Base-by-base conservation (phyloP, 768 basidiomycete genomes). In the Pholiota microspora region DNA sequence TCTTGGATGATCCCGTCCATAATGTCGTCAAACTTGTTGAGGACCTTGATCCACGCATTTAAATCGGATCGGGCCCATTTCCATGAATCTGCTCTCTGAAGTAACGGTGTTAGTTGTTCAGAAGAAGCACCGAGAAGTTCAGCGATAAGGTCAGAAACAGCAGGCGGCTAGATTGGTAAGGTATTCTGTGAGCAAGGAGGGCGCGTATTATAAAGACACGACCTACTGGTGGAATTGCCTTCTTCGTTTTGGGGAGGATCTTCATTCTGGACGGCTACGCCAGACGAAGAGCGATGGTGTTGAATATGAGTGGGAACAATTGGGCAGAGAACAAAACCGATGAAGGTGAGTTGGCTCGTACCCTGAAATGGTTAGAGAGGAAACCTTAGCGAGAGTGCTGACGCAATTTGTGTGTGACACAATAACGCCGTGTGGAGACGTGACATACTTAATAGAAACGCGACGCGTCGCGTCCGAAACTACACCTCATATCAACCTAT, bases 31-130 rank as follows among this genome's bases (percentile, higher is more conserved):
- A 99, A 94, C 68, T 89, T 90, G 80, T 99, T 96, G 45, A 99
- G 83, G 54, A 95, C 92, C 67, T 88, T 87, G 69, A 93, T 86
- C 97, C 97, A 99, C 53, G 90, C 86, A 73, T 97, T 94, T 57
- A 99, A 81, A 77, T 99, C 97, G 53, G 94, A 94, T 58, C 97
- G 84, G 31, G 94, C 92, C 88, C 92, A 98, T 68, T 82, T 87
- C 97, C 97, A 99, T 3, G 77, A 69, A 62, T 88, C 83, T 64
- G 95, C 86, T 56, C 80, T 71, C 28, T 79, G 71, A 54, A 98
- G 78, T 54, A 86, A 77, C 47, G 81, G 71, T 2, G 85, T 74
- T 25, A 98, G 77, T 59, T 93, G 85, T 35, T 91, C 83, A 55
- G 84, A 86, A 2, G 83, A 73, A 3, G 88, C 85, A 55, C 77